A percentile compares a stretch with the other conserved stretches of the same genome.
Evolutionary conservation across 441 rosid species (phyloP).

Genomic region (Pelargonium citronellum): DNA sequence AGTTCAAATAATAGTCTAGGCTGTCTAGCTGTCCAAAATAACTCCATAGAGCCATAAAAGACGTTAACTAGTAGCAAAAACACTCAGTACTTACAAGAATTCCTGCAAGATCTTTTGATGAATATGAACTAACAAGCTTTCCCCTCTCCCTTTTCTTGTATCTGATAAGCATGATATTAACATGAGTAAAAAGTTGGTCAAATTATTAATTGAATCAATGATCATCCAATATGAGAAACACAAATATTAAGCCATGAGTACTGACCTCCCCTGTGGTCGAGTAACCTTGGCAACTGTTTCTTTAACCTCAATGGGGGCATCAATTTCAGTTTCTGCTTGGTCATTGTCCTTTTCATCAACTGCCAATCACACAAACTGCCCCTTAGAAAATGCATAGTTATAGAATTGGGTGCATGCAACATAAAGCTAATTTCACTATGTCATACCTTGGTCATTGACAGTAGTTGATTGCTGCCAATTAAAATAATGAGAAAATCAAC

Average conservation of each 20-base stretch:
- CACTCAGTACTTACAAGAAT: conserved; percentile 58
- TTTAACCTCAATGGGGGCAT: conserved; percentile 30
- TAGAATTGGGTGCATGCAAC: neutral
- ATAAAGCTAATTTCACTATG: neutral
- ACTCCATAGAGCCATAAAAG: too few relatives aligned
- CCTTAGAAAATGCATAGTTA: neutral
- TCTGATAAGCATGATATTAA: conserved; percentile 27
- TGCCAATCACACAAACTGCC: conserved; percentile 18
- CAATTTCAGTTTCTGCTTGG: conserved; percentile 33
- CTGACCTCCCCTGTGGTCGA: conserved; percentile 87
- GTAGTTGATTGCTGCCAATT: conserved; percentile 58
- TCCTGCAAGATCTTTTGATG: conserved; percentile 85
- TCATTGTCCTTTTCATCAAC: conserved; percentile 34
- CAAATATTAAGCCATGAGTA: conserved; percentile 8
- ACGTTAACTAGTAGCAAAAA: neutral
- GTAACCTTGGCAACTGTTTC: conserved; percentile 53
- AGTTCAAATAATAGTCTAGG: too few relatives aligned
- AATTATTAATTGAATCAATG: neutral
- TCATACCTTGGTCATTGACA: conserved; percentile 48
- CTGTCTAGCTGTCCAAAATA: too few relatives aligned
- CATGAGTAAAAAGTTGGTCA: neutral
- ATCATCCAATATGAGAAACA: neutral
- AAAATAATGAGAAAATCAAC: conserved; percentile 13
- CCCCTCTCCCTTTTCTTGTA: conserved; percentile 81
- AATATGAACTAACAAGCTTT: conserved; percentile 75